Evolutionary conservation across 306 rosid species (phyloP), one percentile per base, ranked within the genome.

Genomic region (Clitoria ternatea): DNA sequence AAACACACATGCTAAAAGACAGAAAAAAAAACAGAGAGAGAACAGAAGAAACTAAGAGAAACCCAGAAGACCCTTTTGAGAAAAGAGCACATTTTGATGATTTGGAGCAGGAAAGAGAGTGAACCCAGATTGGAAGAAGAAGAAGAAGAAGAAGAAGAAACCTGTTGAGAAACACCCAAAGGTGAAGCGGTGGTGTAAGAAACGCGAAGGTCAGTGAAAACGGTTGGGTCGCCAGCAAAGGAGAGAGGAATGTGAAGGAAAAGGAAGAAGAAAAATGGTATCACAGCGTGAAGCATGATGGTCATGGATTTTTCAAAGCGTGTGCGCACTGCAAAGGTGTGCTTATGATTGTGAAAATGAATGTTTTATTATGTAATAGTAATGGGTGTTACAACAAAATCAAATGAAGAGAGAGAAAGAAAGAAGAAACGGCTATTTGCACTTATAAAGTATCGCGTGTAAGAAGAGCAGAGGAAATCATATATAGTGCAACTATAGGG

Each of bases 91-190:
- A 35, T 54, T 57, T 35, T 59, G 20, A 56, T 29, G 36, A 43
- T 17, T 36, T 14, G 3, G 20, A 37, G 19, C 9, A 33, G 1
- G 26, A 42, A 53, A 36, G 2, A 14, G 24, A 20, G 24, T 19
- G 76, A 69, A 69, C 74, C 53, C 48, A 39, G 22, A 44, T 45
- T 9, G 13, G 30, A 36, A 42, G 0, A 35, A 35, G 17, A 35
- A 50, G 15, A 5, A 71, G 39, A 53, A 26, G 50, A 68, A 11
- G 20, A 55, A 35, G 45, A 76, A 56, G 55, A 35, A 81, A 90
- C 97, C 97, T 36, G 78, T 75, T 93, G 98, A 63, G 90, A 81
- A 74, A 88, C 80, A 17, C 98, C 96, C 4, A 93, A 91, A 7
- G 97, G 97, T 15, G 96, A 85, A 57, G 52, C 88, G 11, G 96